Base-by-base conservation (phyloP, 805 yeast species). In the Nakazawaea anatomiae region DNA sequence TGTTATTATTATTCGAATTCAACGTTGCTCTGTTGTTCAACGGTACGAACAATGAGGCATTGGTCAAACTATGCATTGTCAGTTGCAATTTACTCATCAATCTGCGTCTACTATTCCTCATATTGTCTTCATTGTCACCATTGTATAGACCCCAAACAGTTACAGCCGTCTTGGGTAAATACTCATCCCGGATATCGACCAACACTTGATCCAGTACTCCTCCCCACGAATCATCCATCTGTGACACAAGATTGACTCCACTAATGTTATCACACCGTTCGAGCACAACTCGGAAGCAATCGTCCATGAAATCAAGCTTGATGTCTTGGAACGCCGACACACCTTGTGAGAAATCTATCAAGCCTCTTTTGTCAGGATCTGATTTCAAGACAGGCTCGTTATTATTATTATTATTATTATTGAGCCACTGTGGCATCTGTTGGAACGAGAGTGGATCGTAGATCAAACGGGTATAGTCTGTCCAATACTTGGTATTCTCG, bases 161-260 rank as follows among this genome's bases (percentile, higher is more conserved):
- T 0, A 75, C 54, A 2, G 72, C 58, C 2, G 65, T 60, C 58
- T 80, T 82, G 1, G 83, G 75, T 12, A 83, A 70, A 57, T 77
- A 84, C 58, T 88, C 95, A 61, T 91, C 97, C 50, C 79, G 72
- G 18, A 90, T 47, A 6, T 73, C 76, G n/a, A 67, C 58, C 28
- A 90, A 52, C 54, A 82, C 56, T 44, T 73, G 72, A 40, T 68
- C 63, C 4, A 87, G 65, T 57, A 87, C 81, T 0, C 96, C 96
- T 46, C 89, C 85, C 98, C 98, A 92, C 0, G 85, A 87, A 27
- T 80, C 74, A 60, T 88, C 96, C 3, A 84, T 57, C 48, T 90
- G 96, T 0, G 86, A 77, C 2, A 83, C 60, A 0, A 88, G 46
- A 57, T 86, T 87, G 8, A 94, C 52, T 0, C 97, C 97, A 50